Conservation (phyloP, 768 basidiomycete species). For the Suillus americanus region DNA sequence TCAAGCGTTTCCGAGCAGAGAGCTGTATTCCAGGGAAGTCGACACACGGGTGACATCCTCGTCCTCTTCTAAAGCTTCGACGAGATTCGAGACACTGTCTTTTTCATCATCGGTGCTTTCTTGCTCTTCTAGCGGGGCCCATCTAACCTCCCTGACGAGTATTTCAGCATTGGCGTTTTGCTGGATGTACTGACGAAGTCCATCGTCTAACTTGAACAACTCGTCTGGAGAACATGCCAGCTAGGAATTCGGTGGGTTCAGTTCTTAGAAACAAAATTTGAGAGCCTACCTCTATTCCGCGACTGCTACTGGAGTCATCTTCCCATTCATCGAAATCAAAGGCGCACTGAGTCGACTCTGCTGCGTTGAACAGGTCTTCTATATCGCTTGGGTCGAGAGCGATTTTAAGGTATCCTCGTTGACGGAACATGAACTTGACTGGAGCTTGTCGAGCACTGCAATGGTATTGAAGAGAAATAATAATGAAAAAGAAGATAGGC, state of each 20-base stretch:
- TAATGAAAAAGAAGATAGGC: background rate
- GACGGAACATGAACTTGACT: constrained; percentile 64
- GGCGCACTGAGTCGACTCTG: constrained; percentile 25
- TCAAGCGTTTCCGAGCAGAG: constrained; percentile 19
- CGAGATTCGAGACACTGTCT: constrained; percentile 40
- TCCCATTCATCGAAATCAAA: constrained; percentile 45
- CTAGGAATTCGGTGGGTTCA: constrained; percentile 25
- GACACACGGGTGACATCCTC: constrained; percentile 62
- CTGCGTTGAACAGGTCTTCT: constrained; percentile 36
- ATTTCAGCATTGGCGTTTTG: constrained; percentile 37
- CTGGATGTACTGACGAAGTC: constrained; percentile 25
- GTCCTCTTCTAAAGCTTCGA: constrained; percentile 53
- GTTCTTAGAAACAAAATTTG: constrained; percentile 4
- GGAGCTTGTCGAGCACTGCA: constrained; percentile 59
- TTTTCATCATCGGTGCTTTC: constrained; percentile 40
- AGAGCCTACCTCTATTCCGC: constrained; percentile 33
- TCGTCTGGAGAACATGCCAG: constrained; percentile 44
- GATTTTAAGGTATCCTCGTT: constrained; percentile 52
- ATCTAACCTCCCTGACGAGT: constrained; percentile 51
- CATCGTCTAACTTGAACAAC: constrained; percentile 39
- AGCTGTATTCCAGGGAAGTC: constrained; percentile 45
- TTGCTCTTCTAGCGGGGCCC: constrained; percentile 47
- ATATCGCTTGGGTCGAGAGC: constrained; percentile 35
- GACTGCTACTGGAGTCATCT: constrained; percentile 32
- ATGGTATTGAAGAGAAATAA: background rate